Conservation (phyloP, 768 basidiomycete species). For the Amanita muscaria region DNA sequence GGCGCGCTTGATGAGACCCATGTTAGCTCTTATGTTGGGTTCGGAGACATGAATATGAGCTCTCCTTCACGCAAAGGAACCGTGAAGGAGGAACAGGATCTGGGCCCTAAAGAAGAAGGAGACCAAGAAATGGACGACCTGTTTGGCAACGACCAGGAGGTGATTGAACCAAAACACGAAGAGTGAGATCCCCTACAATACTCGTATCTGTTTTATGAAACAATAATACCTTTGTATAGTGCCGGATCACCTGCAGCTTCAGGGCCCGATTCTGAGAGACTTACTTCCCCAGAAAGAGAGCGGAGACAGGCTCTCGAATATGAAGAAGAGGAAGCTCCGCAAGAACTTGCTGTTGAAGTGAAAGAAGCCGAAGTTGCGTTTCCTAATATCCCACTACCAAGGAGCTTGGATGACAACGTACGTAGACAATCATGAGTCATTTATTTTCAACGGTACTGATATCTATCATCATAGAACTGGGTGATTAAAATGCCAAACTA, state of each 20-base stretch:
- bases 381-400: slow-evolving; percentile 81
- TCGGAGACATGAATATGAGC: slow-evolving; percentile 37
- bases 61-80: slow-evolving; percentile 17
- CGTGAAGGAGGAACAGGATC: slow-evolving; percentile 21
- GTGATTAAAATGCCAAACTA: slow-evolving; percentile 91
- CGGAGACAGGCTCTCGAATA: slow-evolving; percentile 71
- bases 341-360: slow-evolving; percentile 43
- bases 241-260: slow-evolving; percentile 40
- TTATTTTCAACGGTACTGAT: slow-evolving; percentile 1
- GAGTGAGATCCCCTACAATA: slow-evolving; percentile 27
- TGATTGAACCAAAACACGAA: slow-evolving; percentile 38
- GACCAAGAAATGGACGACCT: slow-evolving; percentile 69
- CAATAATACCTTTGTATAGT: too few relatives aligned
- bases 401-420: slow-evolving; percentile 76
- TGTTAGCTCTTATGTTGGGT: slow-evolving; percentile 8
- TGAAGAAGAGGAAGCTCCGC: slow-evolving; percentile 65
- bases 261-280: slow-evolving; percentile 51
- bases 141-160: slow-evolving; percentile 65
- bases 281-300: slow-evolving; percentile 54
- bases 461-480: slow-evolving; percentile 57
- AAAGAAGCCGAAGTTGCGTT: slow-evolving; percentile 68
- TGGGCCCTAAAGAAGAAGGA: slow-evolving; percentile 18
- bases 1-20: slow-evolving; percentile 39
- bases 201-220: slow-evolving; percentile 1
- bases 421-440: slow-evolving; percentile 18